phyloP scores from a whole-genome alignment of 2,329 filamentous ascomycete genomes.

The Triangularia setosa region DNA sequence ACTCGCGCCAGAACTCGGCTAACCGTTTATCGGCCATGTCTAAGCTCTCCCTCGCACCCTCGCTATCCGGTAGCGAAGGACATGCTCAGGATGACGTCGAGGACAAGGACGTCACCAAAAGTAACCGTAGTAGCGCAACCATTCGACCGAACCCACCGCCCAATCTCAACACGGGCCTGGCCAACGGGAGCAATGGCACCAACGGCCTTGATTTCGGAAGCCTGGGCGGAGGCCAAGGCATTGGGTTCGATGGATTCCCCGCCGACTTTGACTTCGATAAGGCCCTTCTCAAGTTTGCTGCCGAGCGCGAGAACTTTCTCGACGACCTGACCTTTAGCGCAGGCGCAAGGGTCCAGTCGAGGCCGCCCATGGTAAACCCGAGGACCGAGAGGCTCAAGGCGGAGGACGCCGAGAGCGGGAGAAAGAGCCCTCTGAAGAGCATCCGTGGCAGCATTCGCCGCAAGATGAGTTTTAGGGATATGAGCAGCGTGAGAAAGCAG shows the following conservation, averaged over 20 bases:
- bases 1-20: conserved; percentile 59
- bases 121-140: conserved; percentile 64
- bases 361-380: conserved; percentile 70
- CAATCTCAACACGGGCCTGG: conserved; percentile 28
- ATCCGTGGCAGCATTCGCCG: conserved; percentile 83
- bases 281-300: conserved; percentile 88
- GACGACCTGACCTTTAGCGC: conserved; percentile 88
- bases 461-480: conserved; percentile 88
- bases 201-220: conserved; percentile 25
- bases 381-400: conserved; percentile 77
- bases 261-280: conserved; percentile 88
- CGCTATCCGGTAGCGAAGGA: conserved; percentile 35
- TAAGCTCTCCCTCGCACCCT: conserved; percentile 33
- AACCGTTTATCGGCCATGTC: conserved; percentile 52
- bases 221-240: conserved; percentile 24
- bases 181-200: conserved; percentile 20
- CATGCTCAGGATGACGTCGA: conserved; percentile 56
- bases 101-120: conserved; percentile 47
- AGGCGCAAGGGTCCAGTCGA: conserved; percentile 68
- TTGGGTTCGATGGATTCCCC: conserved; percentile 35
- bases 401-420: conserved; percentile 60
- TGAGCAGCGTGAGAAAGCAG: conserved; percentile 91
- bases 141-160: conserved; percentile 44
- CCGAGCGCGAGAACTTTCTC: conserved; percentile 89
- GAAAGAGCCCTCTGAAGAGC: conserved; percentile 53